These are phyloP conservation scores for Saitoella complicata DNA, from an alignment of 805 yeast genomes.

Conservation along the genomic window DNA sequence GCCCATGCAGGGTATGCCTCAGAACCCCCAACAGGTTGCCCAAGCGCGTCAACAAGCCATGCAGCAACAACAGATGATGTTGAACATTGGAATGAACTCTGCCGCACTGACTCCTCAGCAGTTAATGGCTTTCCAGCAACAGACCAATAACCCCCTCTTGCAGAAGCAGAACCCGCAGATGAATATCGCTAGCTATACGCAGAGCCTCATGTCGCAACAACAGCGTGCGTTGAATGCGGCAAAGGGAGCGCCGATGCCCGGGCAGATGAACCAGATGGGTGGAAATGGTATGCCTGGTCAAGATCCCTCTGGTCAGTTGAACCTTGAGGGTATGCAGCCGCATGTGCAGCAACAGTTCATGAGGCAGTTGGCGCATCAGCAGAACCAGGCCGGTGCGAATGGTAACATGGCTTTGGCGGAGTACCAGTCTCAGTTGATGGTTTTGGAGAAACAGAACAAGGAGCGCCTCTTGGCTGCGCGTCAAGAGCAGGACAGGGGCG, in stretches of 20 bases:
- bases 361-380: constrained; percentile 4
- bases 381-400: constrained; percentile 5
- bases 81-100: constrained; percentile 13
- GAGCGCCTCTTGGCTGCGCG: constrained; percentile 34
- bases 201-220: no score
- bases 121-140: constrained; percentile 2
- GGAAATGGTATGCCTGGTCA: no score
- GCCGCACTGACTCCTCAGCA: constrained; percentile 2
- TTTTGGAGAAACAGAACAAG: constrained; percentile 62
- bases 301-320: constrained; percentile 2
- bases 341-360: constrained; percentile 14
- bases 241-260: neutral
- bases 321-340: constrained; percentile 14
- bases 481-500: constrained; percentile 21
- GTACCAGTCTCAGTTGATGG: constrained; percentile 63
- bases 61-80: constrained; percentile 16
- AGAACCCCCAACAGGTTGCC: constrained; percentile 6
- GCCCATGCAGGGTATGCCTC: neutral
- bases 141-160: neutral
- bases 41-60: constrained; percentile 7
- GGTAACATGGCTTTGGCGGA: constrained; percentile 48
- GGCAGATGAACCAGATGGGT: constrained; percentile 2
- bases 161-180: neutral
- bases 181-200: neutral
- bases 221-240: neutral